Base-by-base conservation (phyloP, 805 yeast genomes). In the Zygotorulaspora danielsina region DNA sequence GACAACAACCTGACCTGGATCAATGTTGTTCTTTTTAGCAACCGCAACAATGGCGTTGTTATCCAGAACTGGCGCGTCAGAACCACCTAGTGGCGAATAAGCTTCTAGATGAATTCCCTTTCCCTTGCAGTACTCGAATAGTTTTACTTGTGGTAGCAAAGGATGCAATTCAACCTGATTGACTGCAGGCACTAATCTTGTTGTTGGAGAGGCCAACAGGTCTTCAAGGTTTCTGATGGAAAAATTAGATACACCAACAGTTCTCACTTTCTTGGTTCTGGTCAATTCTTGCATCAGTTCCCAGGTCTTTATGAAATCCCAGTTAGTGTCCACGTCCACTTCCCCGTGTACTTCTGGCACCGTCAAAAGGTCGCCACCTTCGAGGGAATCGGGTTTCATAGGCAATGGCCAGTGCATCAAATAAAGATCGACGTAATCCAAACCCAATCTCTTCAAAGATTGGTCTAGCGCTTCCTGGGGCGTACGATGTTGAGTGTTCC, bases 331-430 rank as follows among this genome's bases (percentile, higher is more conserved):
- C 18, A 60, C 47, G 49, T 69, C 75, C 5, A 55, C 44, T 13
- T 42, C 27, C 24, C 72, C 71, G 39, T 65, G 70, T 16, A 64
- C 62, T 32, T 53, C 53, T 27, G 78, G 77, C 39, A 60, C 36
- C 9, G 39, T 25, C 34, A 63, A 34, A 16, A 49, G 50, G 32
- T 58, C 53, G 4, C 65, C 67, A 30, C 65, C 67, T 37, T 57
- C 59, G 32, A 56, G 64, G 17, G 61, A 65, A 52, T 64, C 69
- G 31, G 69, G 62, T 46, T 58, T 72, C 42, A 74, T 59, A 9
- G 81, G 67, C 29, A 75, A 73, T 5, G 95, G 95, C 94, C 94
- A 86, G 64, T 86, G 95, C 59, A 85, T 72, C 55, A 86, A 70
- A 57, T 79, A 79, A 43, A 86, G 66, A 57, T 86, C 95, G 38